Evolutionary conservation across 352 stramenopile species (phyloP).

Genomic region (Blastocystis sp.): DNA sequence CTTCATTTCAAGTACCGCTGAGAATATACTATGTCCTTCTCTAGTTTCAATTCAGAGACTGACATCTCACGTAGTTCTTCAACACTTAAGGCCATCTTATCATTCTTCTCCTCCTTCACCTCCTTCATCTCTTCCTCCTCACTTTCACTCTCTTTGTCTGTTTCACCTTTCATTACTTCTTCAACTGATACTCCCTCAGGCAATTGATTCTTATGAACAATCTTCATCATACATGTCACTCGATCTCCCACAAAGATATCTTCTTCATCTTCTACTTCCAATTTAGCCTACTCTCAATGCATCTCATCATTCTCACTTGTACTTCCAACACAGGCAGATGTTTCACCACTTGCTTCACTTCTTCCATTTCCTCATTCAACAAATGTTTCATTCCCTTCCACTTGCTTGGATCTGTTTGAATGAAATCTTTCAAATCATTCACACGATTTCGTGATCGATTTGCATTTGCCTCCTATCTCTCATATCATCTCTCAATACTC

Average conservation of each 20-base stretch:
- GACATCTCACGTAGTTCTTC: not conserved
- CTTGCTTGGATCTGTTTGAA: not conserved
- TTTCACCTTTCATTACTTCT: not conserved
- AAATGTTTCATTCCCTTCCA: slow-evolving; percentile 31
- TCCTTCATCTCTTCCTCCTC: not conserved
- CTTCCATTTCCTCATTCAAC: slow-evolving; percentile 23
- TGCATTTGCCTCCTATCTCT: slow-evolving; percentile 75
- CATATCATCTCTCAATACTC: slow-evolving; percentile 74
- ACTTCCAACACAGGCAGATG: not conserved
- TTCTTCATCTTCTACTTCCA: slow-evolving; percentile 75
- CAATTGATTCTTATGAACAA: slow-evolving; percentile 74
- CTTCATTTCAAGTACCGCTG: not conserved
- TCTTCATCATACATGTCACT: slow-evolving; percentile 79
- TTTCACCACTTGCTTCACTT: not conserved
- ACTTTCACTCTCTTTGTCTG: not conserved
- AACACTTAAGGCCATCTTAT: not conserved
- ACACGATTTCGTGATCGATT: slow-evolving; percentile 77
- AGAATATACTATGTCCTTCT: not conserved
- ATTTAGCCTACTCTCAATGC: not conserved
- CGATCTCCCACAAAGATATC: slow-evolving; percentile 80
- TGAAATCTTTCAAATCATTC: slow-evolving; percentile 74
- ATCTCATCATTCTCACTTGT: not conserved
- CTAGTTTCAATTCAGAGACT: not conserved
- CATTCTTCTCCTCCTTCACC: not conserved
- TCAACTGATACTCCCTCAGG: not conserved